Evolutionary conservation across 495 filamentous ascomycete species (phyloP), one percentile per base, ranked within the genome.

Genomic region (Penicillium antarcticum): DNA sequence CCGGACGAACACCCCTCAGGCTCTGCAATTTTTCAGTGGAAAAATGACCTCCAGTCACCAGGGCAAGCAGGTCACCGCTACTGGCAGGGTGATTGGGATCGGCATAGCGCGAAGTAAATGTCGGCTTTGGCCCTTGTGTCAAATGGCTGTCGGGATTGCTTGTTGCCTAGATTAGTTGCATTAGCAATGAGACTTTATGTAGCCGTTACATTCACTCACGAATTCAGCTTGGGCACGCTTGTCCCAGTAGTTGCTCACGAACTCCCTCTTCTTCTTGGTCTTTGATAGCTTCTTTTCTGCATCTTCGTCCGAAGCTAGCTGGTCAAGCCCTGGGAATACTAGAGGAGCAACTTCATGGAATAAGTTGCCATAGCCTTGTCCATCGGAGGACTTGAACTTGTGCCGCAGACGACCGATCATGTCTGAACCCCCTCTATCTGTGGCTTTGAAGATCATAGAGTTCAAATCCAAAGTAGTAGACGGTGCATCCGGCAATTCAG

Each of bases 301-400:
- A 12, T 61, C 54, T 21, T 56, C 34, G 19, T 58, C 55, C 11
- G 56, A 59, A 0, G 65, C 69, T 1, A 73, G 45, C 24, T 66
- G 56, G 26, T 83, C 80, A 2, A 84, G 67, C 12, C 61, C 68
- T 1, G 81, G 82, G 51, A 77, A 84, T 17, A 82, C 61, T 5
- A 86, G 59, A 0, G 78, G 78, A 1, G 81, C 81, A 4, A 74
- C 59, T 48, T 81, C 74, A 0, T 76, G 80, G 44, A 82, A 67
- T n/a, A n/a, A n/a, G n/a, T n/a, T n/a, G 26, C 74, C 66, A 8
- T 75, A 69, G n/a, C 75, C 76, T 21, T 65, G 75, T 4, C 74
- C 79, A 47, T 68, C 68, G 0, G 77, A 75, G 2, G 69, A 60
- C 32, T 72, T 70, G 21, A 71, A 51, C 19, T 68, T 72, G 42